These are phyloP conservation scores for Xylariaceae sp. DNA, from an alignment of 2,329 filamentous ascomycete genomes.

Conservation along the genomic window DNA sequence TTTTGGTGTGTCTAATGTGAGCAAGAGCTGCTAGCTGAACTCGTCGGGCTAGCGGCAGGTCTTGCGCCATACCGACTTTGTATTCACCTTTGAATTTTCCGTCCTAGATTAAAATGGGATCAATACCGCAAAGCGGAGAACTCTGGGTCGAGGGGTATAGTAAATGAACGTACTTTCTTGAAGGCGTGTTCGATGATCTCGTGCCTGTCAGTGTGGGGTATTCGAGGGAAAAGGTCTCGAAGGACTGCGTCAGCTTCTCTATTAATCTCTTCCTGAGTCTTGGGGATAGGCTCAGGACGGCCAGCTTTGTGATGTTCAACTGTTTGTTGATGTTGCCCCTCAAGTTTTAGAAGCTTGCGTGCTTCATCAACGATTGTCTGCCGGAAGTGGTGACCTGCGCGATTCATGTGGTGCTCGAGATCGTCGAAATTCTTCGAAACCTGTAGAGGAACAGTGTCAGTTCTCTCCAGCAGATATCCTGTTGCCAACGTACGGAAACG, in stretches of 20 bases:
- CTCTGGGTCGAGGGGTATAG: not conserved
- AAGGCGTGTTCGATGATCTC: conserved; percentile 61
- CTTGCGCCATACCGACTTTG: conserved; percentile 53
- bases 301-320: conserved; percentile 21
- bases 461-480: not conserved
- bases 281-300: conserved; percentile 55
- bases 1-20: conserved; percentile 64
- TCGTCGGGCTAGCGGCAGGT: conserved; percentile 55
- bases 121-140: conserved; percentile 2
- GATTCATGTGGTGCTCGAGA: conserved; percentile 50
- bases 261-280: conserved; percentile 56
- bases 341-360: conserved; percentile 16
- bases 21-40: conserved; percentile 63
- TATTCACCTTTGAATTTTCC: conserved; percentile 46
- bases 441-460: conserved; percentile 21
- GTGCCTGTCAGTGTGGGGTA: conserved; percentile 60
- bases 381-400: conserved; percentile 58
- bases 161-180: conserved; percentile 47
- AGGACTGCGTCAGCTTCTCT: conserved; percentile 58
- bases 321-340: conserved; percentile 23
- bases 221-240: conserved; percentile 60
- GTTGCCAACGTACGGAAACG: conserved; percentile 49
- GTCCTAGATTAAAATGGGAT: conserved; percentile 35
- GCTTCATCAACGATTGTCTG: conserved; percentile 57
- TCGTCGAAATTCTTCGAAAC: conserved; percentile 30